Conservation (phyloP, 2,329 filamentous ascomycete species). For the Elsinoe arachidis region DNA sequence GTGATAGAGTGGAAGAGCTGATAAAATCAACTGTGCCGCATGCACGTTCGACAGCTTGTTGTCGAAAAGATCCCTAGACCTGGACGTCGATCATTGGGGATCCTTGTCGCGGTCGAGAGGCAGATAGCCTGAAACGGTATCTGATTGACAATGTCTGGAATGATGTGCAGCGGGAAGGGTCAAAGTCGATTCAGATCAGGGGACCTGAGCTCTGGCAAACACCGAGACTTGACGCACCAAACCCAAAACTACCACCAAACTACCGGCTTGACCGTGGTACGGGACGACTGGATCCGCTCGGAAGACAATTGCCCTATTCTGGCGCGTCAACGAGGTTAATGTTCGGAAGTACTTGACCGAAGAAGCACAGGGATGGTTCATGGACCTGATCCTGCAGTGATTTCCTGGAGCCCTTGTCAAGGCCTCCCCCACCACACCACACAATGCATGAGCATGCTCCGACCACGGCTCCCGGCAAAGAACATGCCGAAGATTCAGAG, state of each 20-base stretch:
- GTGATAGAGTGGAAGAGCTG: background rate
- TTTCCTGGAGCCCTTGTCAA: background rate
- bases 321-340: background rate
- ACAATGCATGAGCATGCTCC: background rate
- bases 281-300: conserved; percentile 2
- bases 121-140: background rate
- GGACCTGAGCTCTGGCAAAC: background rate
- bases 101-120: conserved; percentile 1
- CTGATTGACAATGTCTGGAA: conserved; percentile 5
- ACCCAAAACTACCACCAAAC: background rate
- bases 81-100: background rate
- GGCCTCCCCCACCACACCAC: background rate
- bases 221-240: background rate
- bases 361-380: background rate
- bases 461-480: background rate
- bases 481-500: background rate
- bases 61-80: background rate
- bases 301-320: background rate
- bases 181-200: background rate
- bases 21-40: conserved; percentile 1
- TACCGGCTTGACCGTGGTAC: conserved; percentile 3
- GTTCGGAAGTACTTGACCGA: background rate
- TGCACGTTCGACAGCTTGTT: conserved; percentile 7
- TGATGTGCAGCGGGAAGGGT: conserved; percentile 4
- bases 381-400: background rate